Evolutionary conservation across 768 basidiomycete species (phyloP), one percentile per base, ranked within the genome.

Genomic region (Punctularia strigosozonata): DNA sequence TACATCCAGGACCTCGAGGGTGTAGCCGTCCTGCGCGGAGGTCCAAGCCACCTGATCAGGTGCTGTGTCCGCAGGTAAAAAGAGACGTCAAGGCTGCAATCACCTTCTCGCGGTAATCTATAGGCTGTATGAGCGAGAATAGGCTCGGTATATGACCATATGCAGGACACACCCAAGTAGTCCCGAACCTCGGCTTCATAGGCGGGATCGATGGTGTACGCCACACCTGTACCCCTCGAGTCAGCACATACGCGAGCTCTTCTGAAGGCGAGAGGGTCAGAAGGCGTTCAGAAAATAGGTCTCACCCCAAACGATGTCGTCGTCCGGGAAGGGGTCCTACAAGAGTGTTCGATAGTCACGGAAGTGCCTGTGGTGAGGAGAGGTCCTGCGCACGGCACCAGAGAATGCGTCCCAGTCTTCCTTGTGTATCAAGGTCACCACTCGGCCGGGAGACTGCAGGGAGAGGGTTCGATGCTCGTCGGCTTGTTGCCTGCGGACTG

Each of bases 381-480:
- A 12, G 5, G 31, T n/a, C n/a, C 6, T 2, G 51, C 73, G 43
- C 45, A 85, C 86, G 14, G 75, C 70, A n/a, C 51, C 63, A 5
- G 82, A 82, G 51, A 85, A 78, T 10, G 58, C 54, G 25, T 80
- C 78, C 92, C 92, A 97, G 32, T 94, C 87, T 53, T 80, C 76
- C 42, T 86, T 83, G 48, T 85, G 82, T 6, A 95, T 68, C 2
- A 97, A 66, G 1, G 91, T 97, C 1, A 94, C 91, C 1, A 94
- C 92, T 31, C 89, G 63, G 3, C 91, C 91, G 3, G 90, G 90
- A 37, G 65, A 73, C 85, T 88, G 46, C 5, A 14, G n/a, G 28
- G 17, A 38, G n/a, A 22, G 37, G 6, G 26, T 30, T 18, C 31
- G 33, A 23, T 14, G 24, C 8, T 28, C 18, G 33, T 7, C 3